phyloP scores from a whole-genome alignment of 1,284 basidiomycete genomes.

The Fomitopsis schrenkii region DNA sequence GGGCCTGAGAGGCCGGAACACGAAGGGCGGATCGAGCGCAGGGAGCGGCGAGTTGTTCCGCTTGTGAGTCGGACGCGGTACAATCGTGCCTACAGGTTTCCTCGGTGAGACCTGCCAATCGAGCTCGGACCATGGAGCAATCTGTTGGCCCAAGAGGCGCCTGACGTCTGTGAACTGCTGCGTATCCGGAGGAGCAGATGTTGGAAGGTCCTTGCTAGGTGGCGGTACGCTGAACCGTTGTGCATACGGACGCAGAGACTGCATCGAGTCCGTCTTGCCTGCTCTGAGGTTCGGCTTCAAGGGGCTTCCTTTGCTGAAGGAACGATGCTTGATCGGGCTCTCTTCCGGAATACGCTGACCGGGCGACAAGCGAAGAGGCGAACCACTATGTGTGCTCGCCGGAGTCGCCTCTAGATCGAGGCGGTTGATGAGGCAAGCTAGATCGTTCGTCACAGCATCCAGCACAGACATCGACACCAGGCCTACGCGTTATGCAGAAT shows the following conservation, averaged over 20 bases:
- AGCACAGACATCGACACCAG: conserved; percentile 68
- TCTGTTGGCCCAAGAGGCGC: conserved; percentile 49
- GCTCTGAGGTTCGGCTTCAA: conserved; percentile 23
- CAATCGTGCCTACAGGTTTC: conserved; percentile 24
- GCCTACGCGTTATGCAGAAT: conserved; percentile 33
- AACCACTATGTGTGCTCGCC: conserved; percentile 39
- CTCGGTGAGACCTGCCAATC: conserved; percentile 45
- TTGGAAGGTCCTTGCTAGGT: background rate
- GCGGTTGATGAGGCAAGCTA: conserved; percentile 69
- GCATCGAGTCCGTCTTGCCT: conserved; percentile 43
- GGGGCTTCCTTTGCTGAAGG: conserved; percentile 16
- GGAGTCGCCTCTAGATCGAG: conserved; percentile 75
- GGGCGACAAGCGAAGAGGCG: conserved; percentile 34
- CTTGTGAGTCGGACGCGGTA: conserved; percentile 39
- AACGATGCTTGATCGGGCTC: conserved; percentile 36
- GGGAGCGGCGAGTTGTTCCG: conserved; percentile 52
- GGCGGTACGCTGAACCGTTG: conserved; percentile 34
- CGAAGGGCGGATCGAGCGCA: conserved; percentile 41
- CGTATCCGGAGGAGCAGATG: conserved; percentile 1
- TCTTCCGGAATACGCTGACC: conserved; percentile 19
- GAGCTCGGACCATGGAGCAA: conserved; percentile 57
- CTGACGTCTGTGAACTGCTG: conserved; percentile 11
- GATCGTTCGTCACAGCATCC: conserved; percentile 72
- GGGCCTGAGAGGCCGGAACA: conserved; percentile 58
- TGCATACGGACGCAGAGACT: conserved; percentile 58